These are phyloP conservation scores for Sarocladium brachiariae DNA, from an alignment of 2,329 filamentous ascomycete species.

Conservation along the genomic window DNA sequence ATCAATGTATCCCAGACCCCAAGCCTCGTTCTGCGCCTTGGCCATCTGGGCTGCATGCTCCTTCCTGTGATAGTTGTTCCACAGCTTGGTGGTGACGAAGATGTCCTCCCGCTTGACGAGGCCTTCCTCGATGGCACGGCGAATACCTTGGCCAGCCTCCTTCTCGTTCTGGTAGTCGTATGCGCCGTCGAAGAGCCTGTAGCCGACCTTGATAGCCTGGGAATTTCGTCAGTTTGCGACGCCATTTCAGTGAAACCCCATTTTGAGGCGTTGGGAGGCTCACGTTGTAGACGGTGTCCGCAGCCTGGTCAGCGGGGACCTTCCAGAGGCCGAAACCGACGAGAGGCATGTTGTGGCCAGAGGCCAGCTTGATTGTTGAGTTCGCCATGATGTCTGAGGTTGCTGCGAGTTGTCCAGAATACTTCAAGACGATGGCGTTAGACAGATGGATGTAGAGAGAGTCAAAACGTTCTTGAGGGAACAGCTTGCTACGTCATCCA, in stretches of 20 bases:
- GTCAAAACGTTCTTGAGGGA: no score
- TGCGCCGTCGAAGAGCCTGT: slow-evolving; percentile 45
- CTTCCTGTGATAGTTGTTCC: slow-evolving; percentile 80
- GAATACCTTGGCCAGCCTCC: slow-evolving; percentile 59
- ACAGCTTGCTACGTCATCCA: no score
- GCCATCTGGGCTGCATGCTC: slow-evolving; percentile 67
- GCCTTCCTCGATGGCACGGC: slow-evolving; percentile 46
- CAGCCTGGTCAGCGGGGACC: slow-evolving; percentile 38
- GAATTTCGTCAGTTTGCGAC: background rate
- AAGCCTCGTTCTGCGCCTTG: slow-evolving; percentile 68
- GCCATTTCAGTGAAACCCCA: no score
- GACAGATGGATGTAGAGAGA: no score
- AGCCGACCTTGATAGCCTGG: slow-evolving; percentile 43
- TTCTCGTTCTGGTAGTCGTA: slow-evolving; percentile 58
- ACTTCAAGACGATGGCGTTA: no score
- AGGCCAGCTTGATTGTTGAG: slow-evolving; percentile 36
- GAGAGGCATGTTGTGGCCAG: slow-evolving; percentile 47
- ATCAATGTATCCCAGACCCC: slow-evolving; percentile 80
- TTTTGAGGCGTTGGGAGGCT: background rate
- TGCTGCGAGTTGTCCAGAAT: background rate
- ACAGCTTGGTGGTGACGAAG: slow-evolving; percentile 85
- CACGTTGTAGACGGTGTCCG: slow-evolving; percentile 56
- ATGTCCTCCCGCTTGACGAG: slow-evolving; percentile 68
- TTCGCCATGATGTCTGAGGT: slow-evolving; percentile 18
- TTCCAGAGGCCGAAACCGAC: slow-evolving; percentile 66